phyloP scores from a whole-genome alignment of 768 basidiomycete genomes.

The Lepiota venenata region DNA sequence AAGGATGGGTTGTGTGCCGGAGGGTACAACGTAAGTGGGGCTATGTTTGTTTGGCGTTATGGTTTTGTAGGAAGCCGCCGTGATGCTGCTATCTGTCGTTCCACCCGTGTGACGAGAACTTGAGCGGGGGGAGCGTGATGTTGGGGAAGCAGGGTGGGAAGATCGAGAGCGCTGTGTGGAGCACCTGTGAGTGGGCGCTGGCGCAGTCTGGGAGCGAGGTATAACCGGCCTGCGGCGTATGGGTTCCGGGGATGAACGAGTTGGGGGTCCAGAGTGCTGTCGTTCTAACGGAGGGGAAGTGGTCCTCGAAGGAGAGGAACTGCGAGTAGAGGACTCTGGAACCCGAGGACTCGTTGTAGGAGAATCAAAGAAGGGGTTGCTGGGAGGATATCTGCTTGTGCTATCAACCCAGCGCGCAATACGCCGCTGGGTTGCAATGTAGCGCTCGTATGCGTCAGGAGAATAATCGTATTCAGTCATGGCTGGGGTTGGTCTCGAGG shows the following conservation, averaged over 20 bases:
- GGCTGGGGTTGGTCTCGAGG: not conserved
- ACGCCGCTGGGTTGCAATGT: conserved; percentile 12
- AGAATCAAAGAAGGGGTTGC: conserved; percentile 12
- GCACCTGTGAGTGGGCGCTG: not conserved
- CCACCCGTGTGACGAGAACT: conserved; percentile 1
- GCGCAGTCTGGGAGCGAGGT: not conserved
- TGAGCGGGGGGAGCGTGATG: conserved; percentile 2
- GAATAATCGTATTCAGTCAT: conserved; percentile 17
- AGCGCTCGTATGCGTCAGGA: conserved; percentile 12
- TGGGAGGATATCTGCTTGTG: not conserved
- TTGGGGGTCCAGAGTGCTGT: not conserved
- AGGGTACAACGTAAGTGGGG: not conserved
- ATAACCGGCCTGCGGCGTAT: not conserved
- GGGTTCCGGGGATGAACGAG: conserved; percentile 1
- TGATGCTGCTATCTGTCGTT: not conserved
- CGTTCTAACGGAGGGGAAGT: not conserved
- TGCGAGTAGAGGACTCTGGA: not conserved
- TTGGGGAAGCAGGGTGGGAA: not conserved
- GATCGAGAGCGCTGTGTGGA: not conserved
- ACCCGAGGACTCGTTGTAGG: not conserved
- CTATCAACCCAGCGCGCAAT: conserved; percentile 13
- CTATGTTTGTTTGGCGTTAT: not conserved
- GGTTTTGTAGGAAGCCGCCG: not conserved
- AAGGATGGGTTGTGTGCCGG: not conserved
- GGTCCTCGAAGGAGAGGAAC: not conserved